phyloP scores from a whole-genome alignment of 139 green algal species.

The Haematococcus lacustris region DNA sequence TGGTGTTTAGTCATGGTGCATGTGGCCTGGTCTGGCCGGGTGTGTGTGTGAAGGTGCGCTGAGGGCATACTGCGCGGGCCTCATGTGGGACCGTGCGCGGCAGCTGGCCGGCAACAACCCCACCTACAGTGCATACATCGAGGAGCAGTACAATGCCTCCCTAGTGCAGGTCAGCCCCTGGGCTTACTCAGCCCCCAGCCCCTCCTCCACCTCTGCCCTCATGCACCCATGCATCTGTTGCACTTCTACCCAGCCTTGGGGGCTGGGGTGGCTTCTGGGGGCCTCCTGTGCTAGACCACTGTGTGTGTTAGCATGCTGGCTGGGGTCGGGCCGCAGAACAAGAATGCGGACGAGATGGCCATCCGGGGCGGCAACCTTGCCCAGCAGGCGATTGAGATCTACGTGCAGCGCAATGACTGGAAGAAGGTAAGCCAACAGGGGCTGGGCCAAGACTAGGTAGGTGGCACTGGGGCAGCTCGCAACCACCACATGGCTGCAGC shows the following conservation, averaged over 20 bases:
- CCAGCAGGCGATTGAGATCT: conserved; percentile 52
- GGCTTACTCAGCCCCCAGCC: too few relatives aligned
- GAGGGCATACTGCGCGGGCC: conserved; percentile 37
- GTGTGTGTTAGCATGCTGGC: too few relatives aligned
- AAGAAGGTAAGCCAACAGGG: conserved; percentile 21
- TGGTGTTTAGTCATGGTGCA: neutral
- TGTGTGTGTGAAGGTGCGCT: conserved; percentile 24
- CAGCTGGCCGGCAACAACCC: conserved; percentile 39
- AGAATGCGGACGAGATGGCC: conserved; percentile 44
- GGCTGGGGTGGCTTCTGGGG: too few relatives aligned
- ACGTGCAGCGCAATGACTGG: conserved; percentile 55
- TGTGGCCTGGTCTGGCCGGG: neutral
- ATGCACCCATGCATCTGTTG: too few relatives aligned
- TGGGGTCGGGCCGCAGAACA: conserved; percentile 18
- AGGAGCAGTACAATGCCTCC: conserved; percentile 48
- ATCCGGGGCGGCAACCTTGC: conserved; percentile 19
- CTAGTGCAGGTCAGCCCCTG: conserved; percentile 40
- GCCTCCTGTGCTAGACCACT: too few relatives aligned
- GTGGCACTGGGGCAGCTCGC: too few relatives aligned
- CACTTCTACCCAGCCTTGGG: too few relatives aligned
- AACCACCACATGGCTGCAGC: too few relatives aligned
- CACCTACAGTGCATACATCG: conserved; percentile 45
- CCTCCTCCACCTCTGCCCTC: too few relatives aligned
- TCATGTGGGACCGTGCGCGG: conserved; percentile 54
- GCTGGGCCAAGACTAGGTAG: too few relatives aligned